phyloP scores from a whole-genome alignment of 2,329 filamentous ascomycete species.

The Aspergillus candidus region DNA sequence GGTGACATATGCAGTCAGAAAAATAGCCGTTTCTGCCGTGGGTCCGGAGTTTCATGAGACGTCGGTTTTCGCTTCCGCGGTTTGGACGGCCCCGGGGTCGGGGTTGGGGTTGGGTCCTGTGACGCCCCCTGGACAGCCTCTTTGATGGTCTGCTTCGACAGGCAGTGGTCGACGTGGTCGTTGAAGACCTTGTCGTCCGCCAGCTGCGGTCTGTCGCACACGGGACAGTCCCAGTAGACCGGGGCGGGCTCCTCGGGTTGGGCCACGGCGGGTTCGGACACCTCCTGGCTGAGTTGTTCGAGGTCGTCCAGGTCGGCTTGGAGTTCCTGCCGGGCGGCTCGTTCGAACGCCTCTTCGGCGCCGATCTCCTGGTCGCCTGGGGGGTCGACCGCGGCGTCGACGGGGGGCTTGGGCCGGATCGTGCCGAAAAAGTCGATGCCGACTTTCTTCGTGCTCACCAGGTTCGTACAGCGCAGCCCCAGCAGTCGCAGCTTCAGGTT shows the following conservation, averaged over 20 bases:
- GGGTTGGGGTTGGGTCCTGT: slow-evolving; percentile 13
- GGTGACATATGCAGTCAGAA: slow-evolving; percentile 10
- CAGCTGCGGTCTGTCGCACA: slow-evolving; percentile 70
- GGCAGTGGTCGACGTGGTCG: slow-evolving; percentile 83
- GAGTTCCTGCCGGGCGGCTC: slow-evolving; percentile 53
- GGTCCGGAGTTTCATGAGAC: slow-evolving; percentile 17
- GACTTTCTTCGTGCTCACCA: slow-evolving; percentile 77
- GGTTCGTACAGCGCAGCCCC: slow-evolving; percentile 80
- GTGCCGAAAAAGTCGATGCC: slow-evolving; percentile 75
- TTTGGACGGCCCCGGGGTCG: slow-evolving; percentile 6
- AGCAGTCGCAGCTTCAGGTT: slow-evolving; percentile 75
- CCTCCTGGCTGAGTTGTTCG: slow-evolving; percentile 57
- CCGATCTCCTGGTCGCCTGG: slow-evolving; percentile 58
- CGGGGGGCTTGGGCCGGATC: slow-evolving; percentile 17
- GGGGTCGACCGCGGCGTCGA: slow-evolving; percentile 14
- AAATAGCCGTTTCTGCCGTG: slow-evolving; percentile 32
- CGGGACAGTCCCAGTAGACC: slow-evolving; percentile 76
- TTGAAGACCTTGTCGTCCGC: slow-evolving; percentile 77
- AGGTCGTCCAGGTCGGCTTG: slow-evolving; percentile 57
- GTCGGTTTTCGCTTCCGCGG: slow-evolving; percentile 32
- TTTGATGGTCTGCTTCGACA: slow-evolving; percentile 78
- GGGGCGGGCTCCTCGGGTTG: slow-evolving; percentile 20
- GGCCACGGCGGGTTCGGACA: slow-evolving; percentile 7
- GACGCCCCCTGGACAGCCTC: slow-evolving; percentile 62
- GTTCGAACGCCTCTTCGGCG: slow-evolving; percentile 62